These are phyloP conservation scores for Vitis hybrid DNA, from an alignment of 177 flowering plant genomes.

Conservation along the genomic window DNA sequence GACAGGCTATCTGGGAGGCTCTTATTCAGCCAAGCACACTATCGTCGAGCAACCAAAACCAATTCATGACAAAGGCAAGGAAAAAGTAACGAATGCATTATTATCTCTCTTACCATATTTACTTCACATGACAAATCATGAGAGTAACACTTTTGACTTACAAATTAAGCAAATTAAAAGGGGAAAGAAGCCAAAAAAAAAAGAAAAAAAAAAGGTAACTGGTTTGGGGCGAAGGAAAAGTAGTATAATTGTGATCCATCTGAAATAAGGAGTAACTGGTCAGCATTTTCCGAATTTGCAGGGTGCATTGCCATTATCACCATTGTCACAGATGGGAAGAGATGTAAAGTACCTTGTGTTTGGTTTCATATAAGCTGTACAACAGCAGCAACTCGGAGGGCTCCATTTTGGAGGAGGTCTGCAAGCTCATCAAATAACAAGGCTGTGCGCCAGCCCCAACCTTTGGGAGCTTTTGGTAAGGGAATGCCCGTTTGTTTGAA, in stretches of 20 bases:
- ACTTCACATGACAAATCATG: not conserved
- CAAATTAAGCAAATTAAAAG: too few relatives aligned
- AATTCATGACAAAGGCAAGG: not conserved
- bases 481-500: constrained; percentile 89
- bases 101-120: not conserved
- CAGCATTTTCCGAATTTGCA: not conserved
- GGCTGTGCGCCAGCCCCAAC: constrained; percentile 99
- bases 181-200: too few relatives aligned
- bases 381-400: constrained; percentile 82
- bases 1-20: too few relatives aligned
- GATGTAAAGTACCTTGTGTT: not conserved
- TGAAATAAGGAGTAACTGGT: constrained; percentile 1
- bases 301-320: not conserved
- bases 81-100: not conserved
- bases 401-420: constrained; percentile 86
- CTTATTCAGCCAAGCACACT: too few relatives aligned
- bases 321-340: not conserved
- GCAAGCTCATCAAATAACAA: constrained; percentile 82
- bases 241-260: not conserved
- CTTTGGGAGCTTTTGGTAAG: constrained; percentile 96
- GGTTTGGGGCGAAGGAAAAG: not conserved
- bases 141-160: too few relatives aligned
- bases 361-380: constrained; percentile 72
- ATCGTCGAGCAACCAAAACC: not conserved
- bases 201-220: not conserved